Percentiles rank a stretch among this genome's conserved stretches.
phyloP scores from a whole-genome alignment of 2,329 filamentous ascomycete genomes.

The Didymella sp. region DNA sequence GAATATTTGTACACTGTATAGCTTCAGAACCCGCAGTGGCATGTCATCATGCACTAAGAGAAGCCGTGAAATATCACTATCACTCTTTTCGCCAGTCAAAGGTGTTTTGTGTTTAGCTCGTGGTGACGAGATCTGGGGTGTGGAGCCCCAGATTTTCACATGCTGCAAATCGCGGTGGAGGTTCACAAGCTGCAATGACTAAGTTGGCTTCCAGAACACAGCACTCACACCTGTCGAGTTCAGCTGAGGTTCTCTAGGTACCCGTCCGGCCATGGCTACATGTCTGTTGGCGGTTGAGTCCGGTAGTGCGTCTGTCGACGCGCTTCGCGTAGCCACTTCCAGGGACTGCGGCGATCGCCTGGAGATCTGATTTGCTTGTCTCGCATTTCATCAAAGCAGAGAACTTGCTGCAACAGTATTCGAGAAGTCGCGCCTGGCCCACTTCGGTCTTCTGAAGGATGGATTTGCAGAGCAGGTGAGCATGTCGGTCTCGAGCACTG shows the following conservation, averaged over 20 bases:
- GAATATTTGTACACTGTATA: no score
- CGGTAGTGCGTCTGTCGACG: conserved; percentile 1
- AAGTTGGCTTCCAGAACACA: neutral
- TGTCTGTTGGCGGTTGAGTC: neutral
- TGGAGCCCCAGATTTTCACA: conserved; percentile 26
- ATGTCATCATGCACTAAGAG: neutral
- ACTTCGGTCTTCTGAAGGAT: neutral
- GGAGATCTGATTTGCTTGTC: neutral
- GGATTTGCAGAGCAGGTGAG: conserved; percentile 4
- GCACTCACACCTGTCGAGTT: neutral
- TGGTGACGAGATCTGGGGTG: neutral
- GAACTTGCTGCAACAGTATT: neutral
- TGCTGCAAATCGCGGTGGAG: neutral
- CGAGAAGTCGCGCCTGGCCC: neutral
- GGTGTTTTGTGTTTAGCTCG: neutral
- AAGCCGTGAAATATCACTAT: neutral
- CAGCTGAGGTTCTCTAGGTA: conserved; percentile 6
- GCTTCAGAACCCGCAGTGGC: no score
- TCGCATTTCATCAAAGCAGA: neutral
- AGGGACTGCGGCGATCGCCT: conserved; percentile 7
- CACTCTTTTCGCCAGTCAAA: neutral
- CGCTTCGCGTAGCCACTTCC: conserved; percentile 1
- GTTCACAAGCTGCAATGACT: neutral
- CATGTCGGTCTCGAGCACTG: neutral
- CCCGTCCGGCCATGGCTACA: conserved; percentile 3